A percentile compares a stretch with the other conserved stretches of the same genome.
These are phyloP conservation scores for thale cress (Arabidopsis thaliana) DNA, from an alignment of 345 rosid species.

Conservation along the genomic window DNA sequence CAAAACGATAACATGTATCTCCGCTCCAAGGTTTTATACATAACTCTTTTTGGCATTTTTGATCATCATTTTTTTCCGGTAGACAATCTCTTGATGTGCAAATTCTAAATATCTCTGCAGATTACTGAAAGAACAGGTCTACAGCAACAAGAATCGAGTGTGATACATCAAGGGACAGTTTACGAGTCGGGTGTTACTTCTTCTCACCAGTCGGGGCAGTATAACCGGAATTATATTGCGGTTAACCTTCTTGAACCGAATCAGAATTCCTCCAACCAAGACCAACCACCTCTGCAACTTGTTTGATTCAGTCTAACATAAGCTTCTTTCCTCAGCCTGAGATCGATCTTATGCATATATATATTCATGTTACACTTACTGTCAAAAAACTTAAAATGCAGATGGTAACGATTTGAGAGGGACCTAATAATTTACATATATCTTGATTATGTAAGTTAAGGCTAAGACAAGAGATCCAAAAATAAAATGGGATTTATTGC, in stretches of 20 bases:
- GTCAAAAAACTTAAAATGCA: conserved; percentile 5
- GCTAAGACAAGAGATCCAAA: conserved; percentile 2
- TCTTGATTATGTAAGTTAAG: conserved; percentile 2
- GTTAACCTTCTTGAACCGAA: conserved; percentile 67
- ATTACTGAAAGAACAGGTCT: conserved; percentile 66
- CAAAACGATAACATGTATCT: conserved; percentile 81
- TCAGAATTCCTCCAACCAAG: conserved; percentile 55
- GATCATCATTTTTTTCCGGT: not conserved
- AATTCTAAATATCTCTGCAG: conserved; percentile 33
- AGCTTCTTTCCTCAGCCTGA: conserved; percentile 35
- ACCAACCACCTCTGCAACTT: conserved; percentile 74
- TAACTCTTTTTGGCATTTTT: not conserved
- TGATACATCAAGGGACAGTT: conserved; percentile 52
- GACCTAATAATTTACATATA: conserved; percentile 29
- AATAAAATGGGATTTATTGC: not conserved
- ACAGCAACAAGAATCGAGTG: conserved; percentile 48
- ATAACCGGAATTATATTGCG: conserved; percentile 63
- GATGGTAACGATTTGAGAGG: conserved; percentile 33
- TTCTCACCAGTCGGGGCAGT: conserved; percentile 53
- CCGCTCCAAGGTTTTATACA: conserved; percentile 64
- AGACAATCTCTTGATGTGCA: not conserved
- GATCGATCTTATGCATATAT: conserved; percentile 34
- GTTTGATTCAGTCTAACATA: conserved; percentile 49
- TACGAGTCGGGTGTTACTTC: conserved; percentile 53
- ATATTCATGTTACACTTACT: conserved; percentile 19